phyloP scores from a whole-genome alignment of 768 basidiomycete genomes.

The Boletus barrowsii region DNA sequence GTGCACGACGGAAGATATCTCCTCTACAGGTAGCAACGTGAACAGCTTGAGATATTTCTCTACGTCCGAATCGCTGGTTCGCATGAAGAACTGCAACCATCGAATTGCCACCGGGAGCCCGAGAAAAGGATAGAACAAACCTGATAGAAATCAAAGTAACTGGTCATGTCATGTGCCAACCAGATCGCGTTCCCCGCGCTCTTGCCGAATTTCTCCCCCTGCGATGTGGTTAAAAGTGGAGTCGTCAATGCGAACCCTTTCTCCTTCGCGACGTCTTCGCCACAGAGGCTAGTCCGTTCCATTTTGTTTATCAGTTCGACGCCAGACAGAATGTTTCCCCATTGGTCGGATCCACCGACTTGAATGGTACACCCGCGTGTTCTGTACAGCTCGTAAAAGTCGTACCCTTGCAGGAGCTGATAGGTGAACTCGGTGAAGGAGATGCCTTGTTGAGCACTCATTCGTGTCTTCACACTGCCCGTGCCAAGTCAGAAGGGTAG shows the following conservation, averaged over 20 bases:
- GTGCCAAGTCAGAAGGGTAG: conserved; percentile 6
- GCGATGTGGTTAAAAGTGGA: conserved; percentile 85
- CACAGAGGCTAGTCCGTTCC: conserved; percentile 9
- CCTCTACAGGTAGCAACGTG: conserved; percentile 62
- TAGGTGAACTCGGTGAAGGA: conserved; percentile 99
- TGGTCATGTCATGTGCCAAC: conserved; percentile 76
- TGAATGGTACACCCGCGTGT: conserved; percentile 75
- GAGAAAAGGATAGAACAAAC: conserved; percentile 35
- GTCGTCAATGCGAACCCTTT: conserved; percentile 84
- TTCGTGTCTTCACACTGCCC: conserved; percentile 74
- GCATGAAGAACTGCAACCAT: conserved; percentile 76
- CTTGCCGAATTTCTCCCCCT: conserved; percentile 96
- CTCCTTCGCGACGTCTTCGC: conserved; percentile 14
- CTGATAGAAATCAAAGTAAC: conserved; percentile 93
- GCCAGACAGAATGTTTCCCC: conserved; percentile 96
- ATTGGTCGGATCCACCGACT: conserved; percentile 96
- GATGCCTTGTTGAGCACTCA: conserved; percentile 78
- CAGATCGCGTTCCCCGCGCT: conserved; percentile 95
- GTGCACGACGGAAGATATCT: conserved; percentile 55
- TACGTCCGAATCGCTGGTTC: conserved; percentile 76
- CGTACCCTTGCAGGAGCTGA: conserved; percentile 95
- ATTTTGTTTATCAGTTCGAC: conserved; percentile 79
- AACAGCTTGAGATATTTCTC: conserved; percentile 78
- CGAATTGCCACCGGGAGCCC: not conserved
- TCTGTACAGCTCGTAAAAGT: conserved; percentile 77